Evolutionary conservation across 202 grass and related monocot species (phyloP).

Genomic region (Setaria italica): DNA sequence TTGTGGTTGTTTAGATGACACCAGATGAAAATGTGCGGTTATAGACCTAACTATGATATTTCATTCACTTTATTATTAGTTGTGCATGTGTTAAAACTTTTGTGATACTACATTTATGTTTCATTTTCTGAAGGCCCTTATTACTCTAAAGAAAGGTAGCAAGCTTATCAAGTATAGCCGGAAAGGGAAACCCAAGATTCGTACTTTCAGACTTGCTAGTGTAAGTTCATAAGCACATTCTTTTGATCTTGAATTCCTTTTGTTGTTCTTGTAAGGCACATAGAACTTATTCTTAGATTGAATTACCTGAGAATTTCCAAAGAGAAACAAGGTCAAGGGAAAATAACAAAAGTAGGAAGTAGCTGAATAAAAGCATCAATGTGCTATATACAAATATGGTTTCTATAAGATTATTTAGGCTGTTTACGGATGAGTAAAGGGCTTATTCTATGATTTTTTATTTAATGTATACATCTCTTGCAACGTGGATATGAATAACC

Average conservation of each 20-base stretch:
- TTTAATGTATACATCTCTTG: not conserved
- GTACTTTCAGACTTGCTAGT: slow-evolving; percentile 88
- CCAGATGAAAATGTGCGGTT: slow-evolving; percentile 52
- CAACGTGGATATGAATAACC: not conserved
- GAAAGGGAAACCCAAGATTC: slow-evolving; percentile 98
- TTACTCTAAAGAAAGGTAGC: slow-evolving; percentile 94
- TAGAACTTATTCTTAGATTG: not conserved
- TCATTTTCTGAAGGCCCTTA: slow-evolving; percentile 75
- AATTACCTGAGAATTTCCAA: not conserved
- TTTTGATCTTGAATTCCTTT: slow-evolving; percentile 39
- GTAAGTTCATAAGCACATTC: slow-evolving; percentile 63
- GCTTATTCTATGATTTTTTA: not conserved
- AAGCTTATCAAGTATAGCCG: slow-evolving; percentile 95
- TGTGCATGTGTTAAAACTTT: not conserved
- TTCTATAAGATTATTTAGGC: slow-evolving; percentile 14
- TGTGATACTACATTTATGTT: slow-evolving; percentile 22
- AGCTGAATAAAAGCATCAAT: not conserved
- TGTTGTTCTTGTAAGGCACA: not conserved
- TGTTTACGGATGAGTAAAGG: not conserved
- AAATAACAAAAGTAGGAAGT: not conserved
- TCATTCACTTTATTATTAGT: not conserved
- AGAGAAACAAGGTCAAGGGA: not conserved
- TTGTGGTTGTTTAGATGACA: slow-evolving; percentile 54
- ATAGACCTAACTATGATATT: not conserved
- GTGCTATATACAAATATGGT: not conserved